A percentile compares a stretch with the other conserved stretches of the same genome.
Conservation (phyloP, 2,329 filamentous ascomycete genomes). For the Phymatotrichopsis omnivora region DNA sequence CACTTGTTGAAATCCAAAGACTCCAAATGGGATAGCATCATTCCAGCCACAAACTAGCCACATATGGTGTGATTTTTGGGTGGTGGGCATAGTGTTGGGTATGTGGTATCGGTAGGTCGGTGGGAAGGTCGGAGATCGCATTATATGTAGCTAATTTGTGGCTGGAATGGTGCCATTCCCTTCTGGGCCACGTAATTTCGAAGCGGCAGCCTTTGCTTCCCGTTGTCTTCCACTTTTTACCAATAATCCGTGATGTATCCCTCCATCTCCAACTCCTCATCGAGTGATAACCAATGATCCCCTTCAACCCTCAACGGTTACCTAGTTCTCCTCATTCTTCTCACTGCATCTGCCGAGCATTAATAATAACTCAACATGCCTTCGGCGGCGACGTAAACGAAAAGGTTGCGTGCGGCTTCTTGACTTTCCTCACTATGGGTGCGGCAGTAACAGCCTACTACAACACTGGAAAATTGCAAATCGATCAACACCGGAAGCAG, state of each 20-base stretch:
- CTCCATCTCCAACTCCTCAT: constrained; percentile 38
- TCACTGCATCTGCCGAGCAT: constrained; percentile 40
- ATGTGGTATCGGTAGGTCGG: too few relatives aligned
- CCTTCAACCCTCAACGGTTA: constrained; percentile 56
- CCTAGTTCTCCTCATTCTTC: constrained; percentile 41
- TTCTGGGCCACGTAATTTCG: too few relatives aligned
- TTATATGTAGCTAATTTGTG: too few relatives aligned
- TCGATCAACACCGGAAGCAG: constrained; percentile 55
- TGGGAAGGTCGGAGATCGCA: too few relatives aligned
- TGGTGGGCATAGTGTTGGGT: too few relatives aligned
- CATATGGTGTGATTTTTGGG: too few relatives aligned
- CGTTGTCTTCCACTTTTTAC: constrained; percentile 44
- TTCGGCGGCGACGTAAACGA: constrained; percentile 47
- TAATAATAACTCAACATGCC: constrained; percentile 44
- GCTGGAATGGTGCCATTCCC: too few relatives aligned
- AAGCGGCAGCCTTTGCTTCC: too few relatives aligned
- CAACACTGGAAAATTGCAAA: constrained; percentile 51
- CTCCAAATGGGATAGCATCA: too few relatives aligned
- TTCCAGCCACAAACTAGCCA: too few relatives aligned
- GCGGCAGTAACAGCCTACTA: constrained; percentile 42
- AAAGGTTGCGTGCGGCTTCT: constrained; percentile 39
- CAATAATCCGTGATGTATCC: constrained; percentile 38
- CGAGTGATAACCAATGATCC: constrained; percentile 37
- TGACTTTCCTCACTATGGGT: constrained; percentile 40
- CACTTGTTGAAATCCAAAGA: too few relatives aligned